Evolutionary conservation across 179 eudicot species (phyloP), one percentile per base, ranked within the genome.

Genomic region (Silene coronaria): DNA sequence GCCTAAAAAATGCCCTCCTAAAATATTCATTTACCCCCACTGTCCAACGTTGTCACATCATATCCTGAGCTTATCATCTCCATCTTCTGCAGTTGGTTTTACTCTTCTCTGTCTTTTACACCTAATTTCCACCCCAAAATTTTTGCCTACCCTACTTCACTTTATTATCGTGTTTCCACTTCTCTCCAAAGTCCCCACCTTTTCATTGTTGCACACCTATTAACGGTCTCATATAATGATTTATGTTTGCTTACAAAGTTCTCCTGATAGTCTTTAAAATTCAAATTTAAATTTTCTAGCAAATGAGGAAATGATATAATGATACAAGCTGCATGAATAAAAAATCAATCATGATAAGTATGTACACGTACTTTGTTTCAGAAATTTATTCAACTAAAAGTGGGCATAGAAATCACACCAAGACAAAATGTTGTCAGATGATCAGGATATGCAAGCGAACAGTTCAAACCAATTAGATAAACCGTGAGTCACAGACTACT

Each of bases 401-500:
- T 13, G 28, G 48, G 1, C 14, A 24, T n/a, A 48, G n/a, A 68
- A 68, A 68, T 42, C 16, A 42, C 57, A 2, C 27, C 16, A 19
- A 67, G 27, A 6, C 53, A 38, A 19, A 4, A 36, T 36, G 6
- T 17, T 26, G 32, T 22, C 34, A 46, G 27, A 14, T 0, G 45
- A 38, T 3, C 24, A 58, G 5, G 1, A 45, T 16, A 3, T 36
- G 27, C 64, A 73, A 73, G 17, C 14, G 60, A 68, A 45, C 46
- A 58, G 58, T 34, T 76, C 74, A 48, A 57, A 67, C 32, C 57
- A 36, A 59, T 24, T 59, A 67, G 45, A 14, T 66, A 23, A 57
- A 24, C 36, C 23, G 3, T 5, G 23, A 65, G 48, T 42, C 11
- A 65, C 4, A 12, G 5, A 27, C 26, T 12, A 26, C 1, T 26